Evolutionary conservation across 208 protist genomes (phyloP).

Genomic region (Angomonas ambiguus): DNA sequence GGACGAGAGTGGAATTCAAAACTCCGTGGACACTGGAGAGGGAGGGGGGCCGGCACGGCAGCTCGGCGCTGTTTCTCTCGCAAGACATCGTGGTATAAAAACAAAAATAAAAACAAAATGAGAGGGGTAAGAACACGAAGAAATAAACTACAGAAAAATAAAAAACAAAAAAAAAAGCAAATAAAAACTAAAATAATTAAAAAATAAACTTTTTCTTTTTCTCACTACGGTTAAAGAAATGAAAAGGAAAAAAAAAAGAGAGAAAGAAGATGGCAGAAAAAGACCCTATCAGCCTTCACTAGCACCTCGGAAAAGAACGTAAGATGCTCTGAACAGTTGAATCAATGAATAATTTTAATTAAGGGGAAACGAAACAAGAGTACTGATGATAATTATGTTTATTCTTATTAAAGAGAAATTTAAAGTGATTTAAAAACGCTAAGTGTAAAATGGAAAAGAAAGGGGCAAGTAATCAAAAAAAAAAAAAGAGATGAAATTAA

Average conservation of each 20-base stretch:
- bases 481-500: neutral
- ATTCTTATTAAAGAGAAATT: conserved; percentile 6
- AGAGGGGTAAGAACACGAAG: neutral
- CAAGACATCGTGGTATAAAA: neutral
- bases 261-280: no score
- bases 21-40: neutral
- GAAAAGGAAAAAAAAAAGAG: conserved; percentile 11
- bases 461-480: conserved; percentile 11
- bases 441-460: conserved; percentile 6
- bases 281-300: no score
- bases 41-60: neutral
- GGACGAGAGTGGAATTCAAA: neutral
- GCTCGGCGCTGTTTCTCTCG: neutral
- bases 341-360: no score
- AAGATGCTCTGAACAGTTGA: no score
- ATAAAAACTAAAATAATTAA: neutral
- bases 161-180: conserved; percentile 1
- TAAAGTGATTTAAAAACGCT: neutral
- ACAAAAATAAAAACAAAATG: neutral
- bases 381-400: no score
- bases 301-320: no score
- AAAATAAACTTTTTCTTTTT: neutral
- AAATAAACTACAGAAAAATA: conserved; percentile 2
- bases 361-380: no score
- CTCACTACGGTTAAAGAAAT: conserved; percentile 4